Conservation (phyloP, 2,329 filamentous ascomycete species). For the Fragosphaeria purpurea region DNA sequence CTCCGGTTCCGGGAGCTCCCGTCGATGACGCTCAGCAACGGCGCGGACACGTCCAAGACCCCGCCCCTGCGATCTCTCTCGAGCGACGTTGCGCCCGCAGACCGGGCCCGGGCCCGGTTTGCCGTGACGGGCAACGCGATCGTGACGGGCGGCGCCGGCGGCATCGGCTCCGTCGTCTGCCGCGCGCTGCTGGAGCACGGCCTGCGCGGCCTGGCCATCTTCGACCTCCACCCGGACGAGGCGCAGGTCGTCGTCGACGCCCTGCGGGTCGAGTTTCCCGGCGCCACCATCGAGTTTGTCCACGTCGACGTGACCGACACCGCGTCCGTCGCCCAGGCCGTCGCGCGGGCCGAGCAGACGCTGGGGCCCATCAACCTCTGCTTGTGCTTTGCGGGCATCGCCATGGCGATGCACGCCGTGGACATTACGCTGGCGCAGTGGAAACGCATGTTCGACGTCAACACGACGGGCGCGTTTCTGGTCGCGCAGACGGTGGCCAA, state of each 20-base stretch:
- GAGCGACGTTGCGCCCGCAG: no score
- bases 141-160: slow-evolving; percentile 59
- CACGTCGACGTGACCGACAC: slow-evolving; percentile 43
- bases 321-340: slow-evolving; percentile 18
- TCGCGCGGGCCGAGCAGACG: slow-evolving; percentile 27
- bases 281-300: slow-evolving; percentile 36
- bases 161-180: slow-evolving; percentile 47
- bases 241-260: slow-evolving; percentile 4
- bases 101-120: slow-evolving; percentile 16
- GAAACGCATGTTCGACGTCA: slow-evolving; percentile 57
- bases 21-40: no score
- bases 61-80: no score
- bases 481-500: slow-evolving; percentile 53
- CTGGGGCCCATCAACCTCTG: slow-evolving; percentile 46
- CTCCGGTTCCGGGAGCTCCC: no score
- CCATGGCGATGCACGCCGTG: slow-evolving; percentile 50
- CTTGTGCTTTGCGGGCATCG: slow-evolving; percentile 59
- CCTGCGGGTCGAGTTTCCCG: slow-evolving; percentile 42
- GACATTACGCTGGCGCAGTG: slow-evolving; percentile 50
- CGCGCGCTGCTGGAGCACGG: slow-evolving; percentile 61
- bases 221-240: slow-evolving; percentile 39
- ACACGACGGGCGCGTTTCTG: slow-evolving; percentile 60
- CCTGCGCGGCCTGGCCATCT: slow-evolving; percentile 45
- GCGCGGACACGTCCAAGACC: no score
- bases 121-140: slow-evolving; percentile 21